These are phyloP conservation scores for Boeremia lycopersici DNA, from an alignment of 2,329 filamentous ascomycete genomes.

Conservation along the genomic window DNA sequence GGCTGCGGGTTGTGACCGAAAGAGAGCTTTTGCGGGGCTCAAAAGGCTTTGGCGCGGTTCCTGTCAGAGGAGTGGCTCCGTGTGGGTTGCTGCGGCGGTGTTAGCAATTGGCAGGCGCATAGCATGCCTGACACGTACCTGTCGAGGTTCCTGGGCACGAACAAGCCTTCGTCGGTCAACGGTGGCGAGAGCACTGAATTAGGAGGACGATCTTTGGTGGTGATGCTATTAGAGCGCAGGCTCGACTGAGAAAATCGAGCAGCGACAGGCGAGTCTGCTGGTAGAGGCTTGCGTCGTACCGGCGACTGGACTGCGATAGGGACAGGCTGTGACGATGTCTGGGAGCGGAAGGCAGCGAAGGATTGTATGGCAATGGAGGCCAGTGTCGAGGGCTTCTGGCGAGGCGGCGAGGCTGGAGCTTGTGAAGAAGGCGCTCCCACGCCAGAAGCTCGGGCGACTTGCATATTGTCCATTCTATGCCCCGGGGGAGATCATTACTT, in stretches of 20 bases:
- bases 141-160: conserved; percentile 47
- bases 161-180: conserved; percentile 40
- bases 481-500: conserved; percentile 37
- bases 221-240: conserved; percentile 51
- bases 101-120: conserved; percentile 21
- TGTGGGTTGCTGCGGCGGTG: conserved; percentile 41
- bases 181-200: conserved; percentile 39
- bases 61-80: conserved; percentile 38
- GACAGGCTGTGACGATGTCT: conserved; percentile 49
- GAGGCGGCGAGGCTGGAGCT: conserved; percentile 32
- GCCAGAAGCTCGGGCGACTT: conserved; percentile 35
- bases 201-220: conserved; percentile 28
- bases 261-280: conserved; percentile 56
- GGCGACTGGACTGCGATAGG: conserved; percentile 45
- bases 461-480: conserved; percentile 40
- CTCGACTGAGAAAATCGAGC: conserved; percentile 51
- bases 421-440: conserved; percentile 30
- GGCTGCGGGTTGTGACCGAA: conserved; percentile 21
- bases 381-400: conserved; percentile 44
- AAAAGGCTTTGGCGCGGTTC: conserved; percentile 33
- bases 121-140: conserved; percentile 35
- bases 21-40: conserved; percentile 30
- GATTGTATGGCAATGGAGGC: conserved; percentile 51
- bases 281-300: conserved; percentile 61
- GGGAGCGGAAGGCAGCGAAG: conserved; percentile 52